Evolutionary conservation across 441 rosid species (phyloP).

Genomic region (Gossypium schwendimanii): DNA sequence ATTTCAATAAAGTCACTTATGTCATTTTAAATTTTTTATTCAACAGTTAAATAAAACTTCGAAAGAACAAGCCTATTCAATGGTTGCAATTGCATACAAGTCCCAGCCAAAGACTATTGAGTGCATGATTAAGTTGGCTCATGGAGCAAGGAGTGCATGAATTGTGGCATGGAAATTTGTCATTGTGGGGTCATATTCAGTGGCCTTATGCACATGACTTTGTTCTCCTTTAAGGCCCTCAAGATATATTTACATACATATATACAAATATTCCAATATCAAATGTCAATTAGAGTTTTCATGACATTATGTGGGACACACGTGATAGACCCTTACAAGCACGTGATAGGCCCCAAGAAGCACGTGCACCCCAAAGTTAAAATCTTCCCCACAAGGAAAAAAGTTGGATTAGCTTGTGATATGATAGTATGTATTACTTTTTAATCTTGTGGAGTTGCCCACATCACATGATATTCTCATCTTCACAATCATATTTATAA

Average conservation of each 20-base stretch:
- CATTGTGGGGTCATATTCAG: slow-evolving; percentile 14
- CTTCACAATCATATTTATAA: not conserved
- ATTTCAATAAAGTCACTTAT: no score
- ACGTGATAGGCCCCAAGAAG: slow-evolving; percentile 4
- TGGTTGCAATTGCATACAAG: not conserved
- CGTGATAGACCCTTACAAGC: slow-evolving; percentile 15
- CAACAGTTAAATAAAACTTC: no score
- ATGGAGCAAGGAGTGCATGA: not conserved
- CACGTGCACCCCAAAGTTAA: slow-evolving; percentile 17
- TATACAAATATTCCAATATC: not conserved
- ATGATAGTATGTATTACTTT: not conserved
- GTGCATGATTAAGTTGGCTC: not conserved
- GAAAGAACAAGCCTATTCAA: no score
- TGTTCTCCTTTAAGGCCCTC: not conserved
- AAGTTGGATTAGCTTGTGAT: not conserved
- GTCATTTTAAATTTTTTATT: no score
- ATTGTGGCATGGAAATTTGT: slow-evolving; percentile 6
- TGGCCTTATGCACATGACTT: slow-evolving; percentile 19
- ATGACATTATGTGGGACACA: not conserved
- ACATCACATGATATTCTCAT: not conserved
- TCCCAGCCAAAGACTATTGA: not conserved
- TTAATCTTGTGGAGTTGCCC: not conserved
- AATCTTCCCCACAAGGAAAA: not conserved
- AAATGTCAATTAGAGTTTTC: not conserved
- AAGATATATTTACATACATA: no score